Base-by-base conservation (phyloP, 306 rosid species). In the Rubus idaeus region DNA sequence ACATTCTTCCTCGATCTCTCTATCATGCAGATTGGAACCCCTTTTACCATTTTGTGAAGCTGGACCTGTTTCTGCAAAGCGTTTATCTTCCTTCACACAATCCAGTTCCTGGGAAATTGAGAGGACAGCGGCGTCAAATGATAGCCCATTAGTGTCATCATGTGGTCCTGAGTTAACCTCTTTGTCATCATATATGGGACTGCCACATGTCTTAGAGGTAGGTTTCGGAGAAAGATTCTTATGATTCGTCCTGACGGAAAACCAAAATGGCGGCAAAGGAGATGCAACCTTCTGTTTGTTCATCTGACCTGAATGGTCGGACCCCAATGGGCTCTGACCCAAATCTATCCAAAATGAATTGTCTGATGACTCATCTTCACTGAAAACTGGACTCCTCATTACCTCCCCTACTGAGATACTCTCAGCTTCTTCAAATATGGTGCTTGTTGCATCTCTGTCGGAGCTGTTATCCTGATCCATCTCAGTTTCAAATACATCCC, bases 291-390 rank as follows among this genome's bases (percentile, higher is more conserved):
- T 91, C 57, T 83, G 93, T 64, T 89, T 88, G 79, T 75, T 83
- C 3, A 73, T 73, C 79, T 86, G 97, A 77, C 88, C 76, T 3
- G 66, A 79, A 80, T 58, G 41, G 45, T 94, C 97, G 8, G 97
- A 94, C 66, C 96, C 98, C 81, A 90, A n/a, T 55, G 97, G 98
- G 80, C 98, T 95, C 75, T 90, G 98, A 71, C 98, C 97, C 91
- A 95, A 86, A 87, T 90, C 98, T 76, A 95, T 95, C 96, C 96
- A 95, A 80, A 68, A 86, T 0, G 98, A 95, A 76, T 90, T 92
- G 78, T 92, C 97, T 0, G 97, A 92, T 6, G 98, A 95, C 78
- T 89, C 97, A 1, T 95, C 98, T 77, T 94, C 98, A 64, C 97
- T 95, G 89, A 92, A 95, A 17, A 92, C 91, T 12, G 98, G 98